These are phyloP conservation scores for Plantago major DNA, from an alignment of 257 asterid species.

Conservation along the genomic window DNA sequence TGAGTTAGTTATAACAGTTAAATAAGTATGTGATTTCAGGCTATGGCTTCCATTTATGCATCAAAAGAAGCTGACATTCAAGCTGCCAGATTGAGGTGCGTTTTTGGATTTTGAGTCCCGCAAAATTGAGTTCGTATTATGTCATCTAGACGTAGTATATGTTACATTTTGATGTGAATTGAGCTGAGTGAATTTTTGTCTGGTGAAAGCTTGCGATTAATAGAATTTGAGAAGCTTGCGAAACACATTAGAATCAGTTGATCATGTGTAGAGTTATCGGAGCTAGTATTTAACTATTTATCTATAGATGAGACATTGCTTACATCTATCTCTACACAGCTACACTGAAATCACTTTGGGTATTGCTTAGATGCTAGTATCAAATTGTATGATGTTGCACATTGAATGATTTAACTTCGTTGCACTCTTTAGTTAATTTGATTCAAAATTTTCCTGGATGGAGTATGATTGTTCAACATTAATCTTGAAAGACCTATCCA, in stretches of 20 bases:
- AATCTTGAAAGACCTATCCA: not conserved
- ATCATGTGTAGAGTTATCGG: not conserved
- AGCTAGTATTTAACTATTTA: too few species aligned
- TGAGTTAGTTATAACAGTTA: not conserved
- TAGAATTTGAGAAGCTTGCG: too few species aligned
- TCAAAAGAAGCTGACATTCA: slow-evolving; percentile 92
- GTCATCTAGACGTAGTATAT: too few species aligned
- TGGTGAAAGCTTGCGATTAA: not conserved
- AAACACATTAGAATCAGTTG: not conserved
- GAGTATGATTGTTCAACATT: too few species aligned
- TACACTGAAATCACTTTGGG: too few species aligned
- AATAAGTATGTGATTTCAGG: slow-evolving; percentile 33
- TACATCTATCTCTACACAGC: not conserved
- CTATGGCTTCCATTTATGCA: slow-evolving; percentile 90
- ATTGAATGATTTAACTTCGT: too few species aligned
- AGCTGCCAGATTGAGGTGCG: slow-evolving; percentile 83
- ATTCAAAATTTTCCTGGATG: too few species aligned
- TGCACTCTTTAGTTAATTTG: too few species aligned
- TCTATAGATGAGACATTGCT: not conserved
- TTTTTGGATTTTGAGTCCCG: not conserved
- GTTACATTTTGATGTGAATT: not conserved
- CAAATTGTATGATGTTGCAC: too few species aligned
- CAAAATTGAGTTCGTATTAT: not conserved
- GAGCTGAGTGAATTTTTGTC: not conserved
- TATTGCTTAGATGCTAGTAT: too few species aligned